A percentile compares a stretch with the other conserved stretches of the same genome.
phyloP scores from a whole-genome alignment of 345 rosid species.

The Pelargonium nanum region DNA sequence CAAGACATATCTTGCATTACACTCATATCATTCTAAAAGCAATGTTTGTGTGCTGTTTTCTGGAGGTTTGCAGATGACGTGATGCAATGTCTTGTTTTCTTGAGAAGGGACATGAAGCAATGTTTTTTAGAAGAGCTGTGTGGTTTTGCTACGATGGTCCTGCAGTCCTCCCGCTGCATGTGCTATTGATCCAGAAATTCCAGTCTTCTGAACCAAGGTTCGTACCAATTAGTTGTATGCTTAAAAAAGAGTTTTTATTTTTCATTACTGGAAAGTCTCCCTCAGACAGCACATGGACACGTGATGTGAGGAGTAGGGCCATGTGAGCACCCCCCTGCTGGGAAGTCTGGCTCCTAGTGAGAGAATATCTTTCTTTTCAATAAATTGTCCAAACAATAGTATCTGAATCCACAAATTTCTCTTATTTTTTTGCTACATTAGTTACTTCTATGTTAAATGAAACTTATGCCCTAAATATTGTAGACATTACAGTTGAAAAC shows the following conservation, averaged over 20 bases:
- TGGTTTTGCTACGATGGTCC: background rate
- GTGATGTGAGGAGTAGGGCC: constrained; percentile 11
- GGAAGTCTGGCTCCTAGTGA: background rate
- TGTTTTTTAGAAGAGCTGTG: background rate
- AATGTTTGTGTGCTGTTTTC: background rate
- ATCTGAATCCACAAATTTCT: background rate
- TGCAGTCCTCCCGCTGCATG: background rate
- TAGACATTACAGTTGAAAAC: background rate
- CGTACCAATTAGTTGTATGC: background rate
- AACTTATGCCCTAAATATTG: background rate
- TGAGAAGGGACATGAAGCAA: background rate
- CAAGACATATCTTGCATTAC: background rate
- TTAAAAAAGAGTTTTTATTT: background rate
- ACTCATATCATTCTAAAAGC: background rate
- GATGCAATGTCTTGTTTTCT: too few relatives aligned
- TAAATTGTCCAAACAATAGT: constrained; percentile 1
- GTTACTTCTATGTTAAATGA: background rate
- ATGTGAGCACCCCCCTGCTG: constrained; percentile 4
- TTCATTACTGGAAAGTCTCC: constrained; percentile 11
- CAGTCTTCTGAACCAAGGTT: background rate
- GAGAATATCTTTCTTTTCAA: constrained; percentile 5
- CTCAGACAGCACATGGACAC: constrained; percentile 16
- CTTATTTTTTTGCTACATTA: background rate
- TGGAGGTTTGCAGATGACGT: too few relatives aligned
- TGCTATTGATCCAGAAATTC: background rate